Percentiles rank a stretch among this genome's conserved stretches.
These are phyloP conservation scores for Wickerhamiella azyma DNA, from an alignment of 805 yeast genomes.

Conservation along the genomic window DNA sequence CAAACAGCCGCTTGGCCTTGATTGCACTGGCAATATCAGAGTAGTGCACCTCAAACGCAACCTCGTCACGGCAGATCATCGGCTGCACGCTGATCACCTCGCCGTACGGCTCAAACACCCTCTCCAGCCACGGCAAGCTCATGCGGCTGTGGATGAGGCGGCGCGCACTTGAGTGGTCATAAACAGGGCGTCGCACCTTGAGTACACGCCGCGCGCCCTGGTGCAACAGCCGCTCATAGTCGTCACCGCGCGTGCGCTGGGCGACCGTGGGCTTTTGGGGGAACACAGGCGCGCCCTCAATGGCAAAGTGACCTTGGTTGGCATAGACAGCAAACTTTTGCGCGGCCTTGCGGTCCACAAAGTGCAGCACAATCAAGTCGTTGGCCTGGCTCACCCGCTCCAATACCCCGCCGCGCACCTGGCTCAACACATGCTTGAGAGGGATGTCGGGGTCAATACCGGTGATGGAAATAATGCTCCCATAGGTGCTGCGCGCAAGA, in stretches of 20 bases:
- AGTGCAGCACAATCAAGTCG: constrained; percentile 4
- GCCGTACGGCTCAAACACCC: constrained; percentile 11
- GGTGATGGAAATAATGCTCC: neutral
- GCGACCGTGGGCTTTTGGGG: neutral
- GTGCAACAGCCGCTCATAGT: neutral
- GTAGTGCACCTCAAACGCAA: constrained; percentile 16
- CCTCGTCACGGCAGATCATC: constrained; percentile 11
- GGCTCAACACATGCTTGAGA: constrained; percentile 12
- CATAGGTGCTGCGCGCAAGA: neutral
- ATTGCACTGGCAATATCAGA: constrained; percentile 11
- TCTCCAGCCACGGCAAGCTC: constrained; percentile 6
- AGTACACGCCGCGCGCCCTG: constrained; percentile 10
- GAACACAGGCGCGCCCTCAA: neutral
- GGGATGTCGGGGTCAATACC: constrained; percentile 4
- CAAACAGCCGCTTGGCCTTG: constrained; percentile 14
- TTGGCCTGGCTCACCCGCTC: constrained; percentile 5
- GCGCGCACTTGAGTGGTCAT: neutral
- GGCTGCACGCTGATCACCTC: constrained; percentile 16
- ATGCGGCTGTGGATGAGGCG: constrained; percentile 6
- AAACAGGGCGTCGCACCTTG: constrained; percentile 5
- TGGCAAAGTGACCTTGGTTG: constrained; percentile 4
- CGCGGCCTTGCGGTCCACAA: constrained; percentile 4
- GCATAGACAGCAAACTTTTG: constrained; percentile 7
- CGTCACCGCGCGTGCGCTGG: neutral
- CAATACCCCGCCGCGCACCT: constrained; percentile 18